These are phyloP conservation scores for Penicillium freii DNA, from an alignment of 2,329 filamentous ascomycete species.

Conservation along the genomic window DNA sequence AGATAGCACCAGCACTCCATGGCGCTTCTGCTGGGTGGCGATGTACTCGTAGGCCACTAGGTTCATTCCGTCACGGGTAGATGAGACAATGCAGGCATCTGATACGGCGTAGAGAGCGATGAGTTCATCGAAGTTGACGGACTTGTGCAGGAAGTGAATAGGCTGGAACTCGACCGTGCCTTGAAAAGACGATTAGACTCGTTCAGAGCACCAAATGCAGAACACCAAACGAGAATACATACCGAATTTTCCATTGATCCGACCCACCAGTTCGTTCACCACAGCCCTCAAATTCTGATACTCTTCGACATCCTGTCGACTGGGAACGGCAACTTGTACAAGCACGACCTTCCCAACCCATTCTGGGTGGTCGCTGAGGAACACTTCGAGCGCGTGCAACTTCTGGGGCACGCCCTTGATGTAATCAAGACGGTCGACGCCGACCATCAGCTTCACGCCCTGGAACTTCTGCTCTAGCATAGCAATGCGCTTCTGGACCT, in stretches of 20 bases:
- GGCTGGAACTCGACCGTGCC: slow-evolving; percentile 97
- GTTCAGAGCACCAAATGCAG: background rate
- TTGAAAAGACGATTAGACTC: slow-evolving; percentile 29
- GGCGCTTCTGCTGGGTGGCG: slow-evolving; percentile 82
- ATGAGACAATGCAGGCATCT: slow-evolving; percentile 88
- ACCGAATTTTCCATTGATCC: slow-evolving; percentile 94
- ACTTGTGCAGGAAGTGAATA: slow-evolving; percentile 97
- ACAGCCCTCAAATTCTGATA: slow-evolving; percentile 95
- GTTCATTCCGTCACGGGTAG: slow-evolving; percentile 98
- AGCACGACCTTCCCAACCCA: slow-evolving; percentile 98
- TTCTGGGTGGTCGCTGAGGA: slow-evolving; percentile 93
- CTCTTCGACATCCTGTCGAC: slow-evolving; percentile 92
- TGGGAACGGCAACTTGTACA: slow-evolving; percentile 93
- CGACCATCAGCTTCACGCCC: slow-evolving; percentile 93
- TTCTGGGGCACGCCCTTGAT: slow-evolving; percentile 99
- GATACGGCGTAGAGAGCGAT: slow-evolving; percentile 90
- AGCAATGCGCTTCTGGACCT: slow-evolving; percentile 83
- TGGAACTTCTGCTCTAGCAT: slow-evolving; percentile 86
- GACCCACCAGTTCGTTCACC: slow-evolving; percentile 92
- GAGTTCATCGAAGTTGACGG: slow-evolving; percentile 89
- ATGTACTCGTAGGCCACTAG: slow-evolving; percentile 98
- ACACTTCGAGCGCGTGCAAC: slow-evolving; percentile 91
- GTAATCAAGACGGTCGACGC: slow-evolving; percentile 94
- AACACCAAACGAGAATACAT: slow-evolving; percentile 20
- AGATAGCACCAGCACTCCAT: slow-evolving; percentile 91